Evolutionary conservation across 371 early-diverging fungal genomes (phyloP), one percentile per base, ranked within the genome.

Genomic region (Apophysomyces ossiformis): DNA sequence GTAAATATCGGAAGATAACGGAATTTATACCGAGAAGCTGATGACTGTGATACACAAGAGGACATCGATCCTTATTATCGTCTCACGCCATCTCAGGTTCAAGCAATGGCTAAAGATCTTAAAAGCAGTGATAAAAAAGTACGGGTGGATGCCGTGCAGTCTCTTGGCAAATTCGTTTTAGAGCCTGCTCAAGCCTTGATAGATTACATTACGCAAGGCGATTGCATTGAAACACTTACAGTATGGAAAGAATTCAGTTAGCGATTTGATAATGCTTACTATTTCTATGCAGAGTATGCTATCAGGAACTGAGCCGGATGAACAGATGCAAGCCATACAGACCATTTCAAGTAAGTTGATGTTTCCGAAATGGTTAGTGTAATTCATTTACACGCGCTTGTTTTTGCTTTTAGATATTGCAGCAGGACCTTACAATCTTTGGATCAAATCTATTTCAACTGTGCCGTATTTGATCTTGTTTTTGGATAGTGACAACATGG

Each of bases 291-390:
- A 69, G 73, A 66, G 63, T 35, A 63, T 74, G 59, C 37, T 77
- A 35, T 65, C 74, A 2, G 64, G 71, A 5, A 76, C 85, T 1
- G 84, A 89, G 57, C 66, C 82, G 1, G 89, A 88, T n/a, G 89
- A 89, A 57, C 85, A 85, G 66, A 71, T 87, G 7, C 83, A 87
- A 60, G 85, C 86, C n/a, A 74, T 85, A 6, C 85, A 88, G 70
- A 87, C 89, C 11, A 78, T 92, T 36, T 90, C 92, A 18, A 90
- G 88, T 82, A 86, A 78, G 76, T 35, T 15, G 39, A 36, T 37
- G 35, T 1, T 13, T 7, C 32, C 1, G 11, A n/a, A 13, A n/a
- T 38, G 37, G 12, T 6, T 21, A 38, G 36, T 32, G 13, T 35
- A 12, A 26, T 26, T 26, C 0, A 26, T 2, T 26, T 3, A 26